A percentile compares a stretch with the other conserved stretches of the same genome.
These are phyloP conservation scores for Arabidopsis hybrid DNA, from an alignment of 441 rosid genomes.

Conservation along the genomic window DNA sequence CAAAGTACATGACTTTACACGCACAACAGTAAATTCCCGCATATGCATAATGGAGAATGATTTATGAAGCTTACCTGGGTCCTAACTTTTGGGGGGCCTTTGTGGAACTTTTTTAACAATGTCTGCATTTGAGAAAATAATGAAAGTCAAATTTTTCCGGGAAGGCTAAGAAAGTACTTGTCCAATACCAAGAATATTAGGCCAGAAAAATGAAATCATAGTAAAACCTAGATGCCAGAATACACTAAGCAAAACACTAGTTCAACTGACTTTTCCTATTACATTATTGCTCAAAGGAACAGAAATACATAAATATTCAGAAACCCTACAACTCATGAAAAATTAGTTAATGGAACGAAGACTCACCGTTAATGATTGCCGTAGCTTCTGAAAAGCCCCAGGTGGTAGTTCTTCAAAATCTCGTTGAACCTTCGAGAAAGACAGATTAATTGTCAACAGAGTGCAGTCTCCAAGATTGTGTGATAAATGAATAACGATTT, in stretches of 20 bases:
- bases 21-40: conserved; percentile 12
- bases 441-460: conserved; percentile 25
- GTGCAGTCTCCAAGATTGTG: conserved; percentile 15
- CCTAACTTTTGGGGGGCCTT: conserved; percentile 96
- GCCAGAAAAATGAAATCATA: neutral
- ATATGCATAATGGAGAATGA: conserved; percentile 9
- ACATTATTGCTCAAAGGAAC: neutral
- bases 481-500: conserved; percentile 8
- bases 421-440: conserved; percentile 78
- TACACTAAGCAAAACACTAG: conserved; percentile 22
- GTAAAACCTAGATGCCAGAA: conserved; percentile 19
- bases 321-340: conserved; percentile 24
- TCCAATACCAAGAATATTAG: conserved; percentile 16
- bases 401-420: conserved; percentile 98
- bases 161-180: conserved; percentile 31
- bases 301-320: conserved; percentile 23
- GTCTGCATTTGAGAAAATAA: conserved; percentile 63
- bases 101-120: conserved; percentile 88
- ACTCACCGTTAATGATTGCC: conserved; percentile 86
- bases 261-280: neutral
- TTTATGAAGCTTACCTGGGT: conserved; percentile 71
- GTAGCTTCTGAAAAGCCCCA: conserved; percentile 88
- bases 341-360: conserved; percentile 11
- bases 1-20: conserved; percentile 9
- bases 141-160: conserved; percentile 40